Percentiles rank a stretch among this genome's conserved stretches.
These are phyloP conservation scores for Pyricularia sp. DNA, from an alignment of 2,329 filamentous ascomycete species.

Conservation along the genomic window DNA sequence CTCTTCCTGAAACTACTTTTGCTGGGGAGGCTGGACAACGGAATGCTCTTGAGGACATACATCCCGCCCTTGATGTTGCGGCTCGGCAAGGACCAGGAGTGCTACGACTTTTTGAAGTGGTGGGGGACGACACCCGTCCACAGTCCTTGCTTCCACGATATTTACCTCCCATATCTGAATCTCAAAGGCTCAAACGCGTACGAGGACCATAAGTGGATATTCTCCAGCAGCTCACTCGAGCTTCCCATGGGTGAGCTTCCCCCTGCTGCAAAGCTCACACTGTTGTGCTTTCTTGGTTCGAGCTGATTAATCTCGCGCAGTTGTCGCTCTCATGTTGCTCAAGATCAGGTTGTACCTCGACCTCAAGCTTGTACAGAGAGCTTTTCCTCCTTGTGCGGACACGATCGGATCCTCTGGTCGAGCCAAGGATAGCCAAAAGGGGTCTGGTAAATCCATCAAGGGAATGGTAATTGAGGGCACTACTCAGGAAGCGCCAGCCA, in stretches of 20 bases:
- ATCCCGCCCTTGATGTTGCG: slow-evolving; percentile 16
- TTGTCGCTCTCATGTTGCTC: slow-evolving; percentile 8
- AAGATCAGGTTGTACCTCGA: slow-evolving; percentile 9
- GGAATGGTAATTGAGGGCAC: neutral
- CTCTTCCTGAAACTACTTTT: slow-evolving; percentile 7
- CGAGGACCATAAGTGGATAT: slow-evolving; percentile 17
- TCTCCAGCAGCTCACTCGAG: neutral
- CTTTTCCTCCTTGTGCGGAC: neutral
- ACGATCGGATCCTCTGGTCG: neutral
- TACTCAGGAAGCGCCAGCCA: neutral
- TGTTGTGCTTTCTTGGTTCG: neutral
- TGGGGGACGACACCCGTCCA: slow-evolving; percentile 19
- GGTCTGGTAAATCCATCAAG: neutral
- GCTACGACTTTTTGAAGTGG: slow-evolving; percentile 40
- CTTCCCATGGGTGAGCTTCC: neutral
- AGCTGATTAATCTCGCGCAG: neutral
- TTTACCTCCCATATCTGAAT: slow-evolving; percentile 21
- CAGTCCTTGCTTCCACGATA: slow-evolving; percentile 26
- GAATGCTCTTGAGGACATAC: slow-evolving; percentile 8
- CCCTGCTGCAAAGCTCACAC: neutral
- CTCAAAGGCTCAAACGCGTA: slow-evolving; percentile 28
- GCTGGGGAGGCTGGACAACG: slow-evolving; percentile 7
- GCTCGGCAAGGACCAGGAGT: slow-evolving; percentile 22
- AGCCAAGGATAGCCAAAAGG: neutral
- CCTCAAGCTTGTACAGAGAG: neutral